These are phyloP conservation scores for Hymenoscyphus infarciens DNA, from an alignment of 2,329 filamentous ascomycete species.

Conservation along the genomic window DNA sequence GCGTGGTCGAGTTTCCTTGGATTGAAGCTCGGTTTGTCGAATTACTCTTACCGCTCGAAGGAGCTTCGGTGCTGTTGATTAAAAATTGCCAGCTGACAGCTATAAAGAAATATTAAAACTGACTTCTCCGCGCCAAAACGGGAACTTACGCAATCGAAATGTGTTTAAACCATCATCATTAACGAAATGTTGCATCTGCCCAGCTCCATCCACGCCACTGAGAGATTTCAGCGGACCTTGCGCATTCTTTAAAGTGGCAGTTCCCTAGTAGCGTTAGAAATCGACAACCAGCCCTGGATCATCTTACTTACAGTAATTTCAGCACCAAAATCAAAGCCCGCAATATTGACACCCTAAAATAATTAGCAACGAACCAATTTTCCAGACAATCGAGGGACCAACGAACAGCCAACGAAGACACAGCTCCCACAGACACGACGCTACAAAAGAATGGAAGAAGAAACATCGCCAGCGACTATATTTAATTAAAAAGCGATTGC, in stretches of 20 bases:
- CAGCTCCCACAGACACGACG: constrained; percentile 14
- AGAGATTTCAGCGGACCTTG: constrained; percentile 19
- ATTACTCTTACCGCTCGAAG: constrained; percentile 35
- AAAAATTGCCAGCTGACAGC: constrained; percentile 58
- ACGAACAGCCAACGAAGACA: constrained; percentile 21
- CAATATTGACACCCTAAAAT: constrained; percentile 27
- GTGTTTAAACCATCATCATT: constrained; percentile 51
- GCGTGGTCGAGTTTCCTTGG: background rate
- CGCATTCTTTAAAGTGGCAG: constrained; percentile 19
- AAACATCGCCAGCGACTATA: constrained; percentile 14
- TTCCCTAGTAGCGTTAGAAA: constrained; percentile 12
- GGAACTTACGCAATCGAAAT: constrained; percentile 46
- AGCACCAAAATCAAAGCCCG: constrained; percentile 28
- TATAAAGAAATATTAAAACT: background rate
- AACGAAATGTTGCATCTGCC: constrained; percentile 31
- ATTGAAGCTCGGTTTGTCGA: constrained; percentile 1
- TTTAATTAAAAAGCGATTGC: background rate
- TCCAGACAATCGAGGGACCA: background rate
- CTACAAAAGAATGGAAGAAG: constrained; percentile 12
- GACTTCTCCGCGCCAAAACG: background rate
- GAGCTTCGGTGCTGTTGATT: constrained; percentile 39
- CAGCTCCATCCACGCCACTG: constrained; percentile 21
- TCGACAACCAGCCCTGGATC: too few relatives aligned
- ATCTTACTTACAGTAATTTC: constrained; percentile 21
- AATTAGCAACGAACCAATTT: background rate